Evolutionary conservation across 1,139 yeast species (phyloP).

Genomic region (Candida sanyaensis): DNA sequence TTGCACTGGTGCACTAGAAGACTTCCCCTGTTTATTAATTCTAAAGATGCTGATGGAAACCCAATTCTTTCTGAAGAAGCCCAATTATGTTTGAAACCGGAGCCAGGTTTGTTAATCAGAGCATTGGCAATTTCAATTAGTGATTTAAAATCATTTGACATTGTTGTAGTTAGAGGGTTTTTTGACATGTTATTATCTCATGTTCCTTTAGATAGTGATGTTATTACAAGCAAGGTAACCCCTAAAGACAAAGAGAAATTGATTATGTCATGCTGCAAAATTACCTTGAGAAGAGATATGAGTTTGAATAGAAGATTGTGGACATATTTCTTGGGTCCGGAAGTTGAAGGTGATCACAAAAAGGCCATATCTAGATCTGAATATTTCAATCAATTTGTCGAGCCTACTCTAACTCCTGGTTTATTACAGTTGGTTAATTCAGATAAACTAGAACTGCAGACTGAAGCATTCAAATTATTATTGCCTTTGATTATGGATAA

Average conservation of each 20-base stretch:
- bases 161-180: constrained; percentile 85
- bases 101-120: constrained; percentile 74
- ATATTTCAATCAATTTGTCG: constrained; percentile 63
- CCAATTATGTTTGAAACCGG: constrained; percentile 63
- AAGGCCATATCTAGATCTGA: constrained; percentile 19
- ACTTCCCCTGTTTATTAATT: constrained; percentile 51
- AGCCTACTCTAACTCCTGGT: constrained; percentile 51
- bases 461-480: constrained; percentile 62
- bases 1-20: constrained; percentile 70
- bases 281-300: constrained; percentile 85
- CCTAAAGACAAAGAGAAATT: constrained; percentile 58
- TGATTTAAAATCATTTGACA: constrained; percentile 44
- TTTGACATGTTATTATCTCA: constrained; percentile 75
- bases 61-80: constrained; percentile 50
- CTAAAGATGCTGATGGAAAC: constrained; percentile 16
- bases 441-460: constrained; percentile 28
- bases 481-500: constrained; percentile 75
- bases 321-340: constrained; percentile 90
- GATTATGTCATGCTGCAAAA: constrained; percentile 61
- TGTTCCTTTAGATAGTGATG: constrained; percentile 63
- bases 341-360: constrained; percentile 28
- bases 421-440: constrained; percentile 49
- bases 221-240: constrained; percentile 50
- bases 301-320: constrained; percentile 89
- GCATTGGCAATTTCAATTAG: constrained; percentile 71